Evolutionary conservation across 2,329 filamentous ascomycete species (phyloP), one percentile per base, ranked within the genome.

Genomic region (Diaporthe australafricana): DNA sequence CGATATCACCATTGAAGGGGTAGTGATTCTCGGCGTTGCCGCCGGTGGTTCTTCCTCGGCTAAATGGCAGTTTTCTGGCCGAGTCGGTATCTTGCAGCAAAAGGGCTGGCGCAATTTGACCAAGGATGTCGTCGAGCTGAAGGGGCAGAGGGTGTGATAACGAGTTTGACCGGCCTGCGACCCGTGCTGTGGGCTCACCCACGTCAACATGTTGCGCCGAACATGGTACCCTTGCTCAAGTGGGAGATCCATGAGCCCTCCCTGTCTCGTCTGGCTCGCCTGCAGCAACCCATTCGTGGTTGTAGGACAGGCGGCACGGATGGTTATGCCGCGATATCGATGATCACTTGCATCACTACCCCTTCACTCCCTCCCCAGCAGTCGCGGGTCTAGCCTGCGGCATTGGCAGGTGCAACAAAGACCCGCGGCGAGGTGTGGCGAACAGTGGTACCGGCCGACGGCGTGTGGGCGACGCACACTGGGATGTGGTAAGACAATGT

Each of bases 181-280:
- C 20, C 57, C 40, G 57, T n/a, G 27, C 57, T 27, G 27, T 32
- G 57, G 57, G 5, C 42, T 48, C 42, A n/a, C 9, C 14, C 27
- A 63, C 45, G 32, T 25, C 42, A 30, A 48, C 27, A 14, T 63
- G 42, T 63, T 48, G 60, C 27, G 42, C 42, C 20, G 8, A 27
- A 38, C 40, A 57, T 57, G 65, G 65, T 47, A 56, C 25, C 66
- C n/a, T 38, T 38, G 38, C 32, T 48, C n/a, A 22, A 40, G 55
- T 47, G 27, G 69, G 69, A 30, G 69, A 68, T 53, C 57, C 50
- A 71, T 60, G 63, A 48, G 69, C 40, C 68, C 50, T 65, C 55
- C 63, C 50, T 53, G 20, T 42, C 40, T 63, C n/a, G n/a, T n/a
- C n/a, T n/a, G n/a, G 38, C 38, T 16, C 27, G 40, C 14, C 60